Evolutionary conservation across 352 stramenopile genomes (phyloP).

Genomic region (Pythium aquatile): DNA sequence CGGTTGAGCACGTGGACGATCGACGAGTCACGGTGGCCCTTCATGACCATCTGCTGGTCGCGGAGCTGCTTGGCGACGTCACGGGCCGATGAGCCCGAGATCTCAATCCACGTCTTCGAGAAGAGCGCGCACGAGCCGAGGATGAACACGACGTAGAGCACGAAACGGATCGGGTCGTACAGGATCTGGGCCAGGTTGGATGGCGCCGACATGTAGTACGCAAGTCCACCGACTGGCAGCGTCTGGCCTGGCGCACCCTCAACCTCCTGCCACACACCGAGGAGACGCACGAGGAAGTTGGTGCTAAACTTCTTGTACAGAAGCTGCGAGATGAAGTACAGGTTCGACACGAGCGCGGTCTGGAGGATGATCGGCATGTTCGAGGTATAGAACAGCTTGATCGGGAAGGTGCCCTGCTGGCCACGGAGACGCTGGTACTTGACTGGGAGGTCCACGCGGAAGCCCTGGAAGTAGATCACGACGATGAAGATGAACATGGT

Average conservation of each 20-base stretch:
- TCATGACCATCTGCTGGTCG: slow-evolving; percentile 99
- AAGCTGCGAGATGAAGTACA: slow-evolving; percentile 99
- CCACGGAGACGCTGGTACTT: slow-evolving; percentile 99
- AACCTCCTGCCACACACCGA: slow-evolving; percentile 98
- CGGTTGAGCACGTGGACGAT: slow-evolving; percentile 98
- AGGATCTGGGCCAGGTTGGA: slow-evolving; percentile 95
- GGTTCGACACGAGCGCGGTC: slow-evolving; percentile 98
- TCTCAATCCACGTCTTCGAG: slow-evolving; percentile 99
- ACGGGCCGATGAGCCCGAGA: slow-evolving; percentile 95
- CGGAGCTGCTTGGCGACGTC: slow-evolving; percentile 99
- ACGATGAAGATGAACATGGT: slow-evolving; percentile 99
- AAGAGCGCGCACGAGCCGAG: slow-evolving; percentile 98
- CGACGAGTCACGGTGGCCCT: slow-evolving; percentile 97
- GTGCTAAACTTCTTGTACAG: slow-evolving; percentile 98
- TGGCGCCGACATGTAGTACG: slow-evolving; percentile 98
- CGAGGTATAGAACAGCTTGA: slow-evolving; percentile 99
- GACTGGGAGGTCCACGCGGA: slow-evolving; percentile 89
- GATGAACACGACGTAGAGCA: slow-evolving; percentile 99
- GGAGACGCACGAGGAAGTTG: slow-evolving; percentile 97
- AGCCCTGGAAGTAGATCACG: slow-evolving; percentile 99
- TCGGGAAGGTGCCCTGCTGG: slow-evolving; percentile 99
- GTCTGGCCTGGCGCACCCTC: slow-evolving; percentile 92
- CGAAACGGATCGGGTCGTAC: slow-evolving; percentile 97
- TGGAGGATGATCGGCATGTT: slow-evolving; percentile 99
- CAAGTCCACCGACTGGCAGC: slow-evolving; percentile 95